Evolutionary conservation across 352 stramenopile genomes (phyloP), one percentile per base, ranked within the genome.

Genomic region (Poterioochromonas sp.): DNA sequence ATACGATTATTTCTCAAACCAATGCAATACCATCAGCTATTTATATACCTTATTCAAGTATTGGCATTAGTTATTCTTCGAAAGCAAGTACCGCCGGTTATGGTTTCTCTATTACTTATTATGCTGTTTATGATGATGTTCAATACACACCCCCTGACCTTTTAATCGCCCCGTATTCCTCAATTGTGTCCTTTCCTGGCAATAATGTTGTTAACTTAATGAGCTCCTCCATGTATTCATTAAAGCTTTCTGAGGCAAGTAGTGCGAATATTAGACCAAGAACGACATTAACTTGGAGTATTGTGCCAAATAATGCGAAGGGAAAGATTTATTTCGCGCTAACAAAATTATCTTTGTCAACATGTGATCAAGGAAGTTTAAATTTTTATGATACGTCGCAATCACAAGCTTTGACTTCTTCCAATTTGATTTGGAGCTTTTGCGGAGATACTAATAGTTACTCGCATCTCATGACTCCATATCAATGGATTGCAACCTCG

Each of bases 71-170:
- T 40, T 69, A 69, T 43, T 18, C 11, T 5, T 43, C 22, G 22
- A 8, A 1, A 43, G 11, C 1, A 26, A 43, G 60, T 43, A 15
- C 22, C 29, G 60, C 35, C 8, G 60, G 60, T 20, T 44, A 69
- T 43, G 60, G 60, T 44, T 69, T 69, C 60, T 69, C 60, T 18
- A 18, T 69, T 8, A 43, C 60, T 18, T 69, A 69, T 43, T 69
- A 69, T 43, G 60, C 22, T 44, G 26, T 69, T n/a, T n/a, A 18
- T n/a, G 29, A 40, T 43, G n/a, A n/a, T n/a, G n/a, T n/a, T n/a
- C n/a, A n/a, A n/a, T n/a, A n/a, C n/a, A n/a, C n/a, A n/a, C n/a
- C n/a, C n/a, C n/a, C n/a, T n/a, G n/a, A n/a, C n/a, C n/a, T n/a
- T n/a, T n/a, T n/a, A n/a, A n/a, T n/a, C n/a, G n/a, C n/a, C n/a